Percentiles rank a stretch among this genome's conserved stretches.
These are phyloP conservation scores for Lolium perenne DNA, from an alignment of 176 grass and related monocot species.

Conservation along the genomic window DNA sequence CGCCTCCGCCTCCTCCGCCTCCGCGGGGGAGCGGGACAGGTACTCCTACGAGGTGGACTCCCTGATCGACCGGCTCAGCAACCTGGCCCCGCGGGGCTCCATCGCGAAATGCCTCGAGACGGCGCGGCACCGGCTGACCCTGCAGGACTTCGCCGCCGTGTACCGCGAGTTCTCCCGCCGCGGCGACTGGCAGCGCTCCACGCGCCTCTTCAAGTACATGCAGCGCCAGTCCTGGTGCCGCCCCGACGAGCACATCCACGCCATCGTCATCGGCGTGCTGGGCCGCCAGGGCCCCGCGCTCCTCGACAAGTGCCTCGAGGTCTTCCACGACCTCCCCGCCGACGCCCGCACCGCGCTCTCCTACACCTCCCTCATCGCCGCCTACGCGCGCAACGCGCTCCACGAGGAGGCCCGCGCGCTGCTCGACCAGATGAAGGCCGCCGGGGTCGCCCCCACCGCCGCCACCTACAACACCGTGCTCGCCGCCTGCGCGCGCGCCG, in stretches of 20 bases:
- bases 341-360: conserved; percentile 78
- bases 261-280: conserved; percentile 87
- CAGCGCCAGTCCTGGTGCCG: conserved; percentile 92
- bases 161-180: conserved; percentile 88
- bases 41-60: conserved; percentile 83
- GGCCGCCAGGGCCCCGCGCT: conserved; percentile 85
- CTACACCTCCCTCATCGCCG: conserved; percentile 93
- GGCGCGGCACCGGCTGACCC: conserved; percentile 74
- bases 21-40: conserved; percentile 39
- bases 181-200: conserved; percentile 94
- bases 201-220: conserved; percentile 99
- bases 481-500: conserved; percentile 80
- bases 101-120: conserved; percentile 80
- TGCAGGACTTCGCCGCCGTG: conserved; percentile 75
- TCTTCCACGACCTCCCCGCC: conserved; percentile 64
- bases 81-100: conserved; percentile 88
- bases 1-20: not conserved
- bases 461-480: conserved; percentile 93
- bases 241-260: conserved; percentile 97
- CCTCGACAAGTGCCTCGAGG: conserved; percentile 75
- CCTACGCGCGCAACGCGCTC: conserved; percentile 84
- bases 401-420: conserved; percentile 69
- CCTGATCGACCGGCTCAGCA: conserved; percentile 83
- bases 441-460: conserved; percentile 66
- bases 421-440: conserved; percentile 82